Percentiles rank a stretch among this genome's conserved stretches.
Conservation (phyloP, 2,329 filamentous ascomycete species). For the Ophiostoma pallidulum region DNA sequence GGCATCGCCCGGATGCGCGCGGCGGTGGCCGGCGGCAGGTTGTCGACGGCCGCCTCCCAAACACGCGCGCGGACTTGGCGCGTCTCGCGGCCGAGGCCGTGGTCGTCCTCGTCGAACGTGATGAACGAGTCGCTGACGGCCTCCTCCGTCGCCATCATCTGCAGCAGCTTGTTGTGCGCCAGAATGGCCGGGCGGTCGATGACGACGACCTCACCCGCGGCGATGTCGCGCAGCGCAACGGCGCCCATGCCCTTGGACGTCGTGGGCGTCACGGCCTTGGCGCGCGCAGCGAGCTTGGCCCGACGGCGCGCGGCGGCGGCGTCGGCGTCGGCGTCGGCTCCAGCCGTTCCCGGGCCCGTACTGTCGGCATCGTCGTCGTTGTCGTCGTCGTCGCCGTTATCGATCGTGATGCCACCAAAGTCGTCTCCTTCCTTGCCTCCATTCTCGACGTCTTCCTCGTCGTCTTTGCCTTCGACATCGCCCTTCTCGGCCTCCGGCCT, state of each 20-base stretch:
- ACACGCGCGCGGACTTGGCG: neutral
- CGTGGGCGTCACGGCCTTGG: neutral
- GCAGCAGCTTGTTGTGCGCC: constrained; percentile 7
- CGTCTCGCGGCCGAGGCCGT: constrained; percentile 11
- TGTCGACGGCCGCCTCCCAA: constrained; percentile 8
- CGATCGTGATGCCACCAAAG: neutral
- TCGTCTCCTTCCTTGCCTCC: neutral
- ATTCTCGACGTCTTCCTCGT: neutral
- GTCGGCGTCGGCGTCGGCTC: too few relatives aligned
- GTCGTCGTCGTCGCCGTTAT: neutral
- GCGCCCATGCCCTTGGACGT: constrained; percentile 24
- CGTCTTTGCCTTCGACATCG: neutral
- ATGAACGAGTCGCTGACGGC: too few relatives aligned
- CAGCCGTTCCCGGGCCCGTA: too few relatives aligned
- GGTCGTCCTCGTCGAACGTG: constrained; percentile 6
- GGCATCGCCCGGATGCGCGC: neutral
- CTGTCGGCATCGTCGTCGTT: neutral
- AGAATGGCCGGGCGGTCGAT: constrained; percentile 25
- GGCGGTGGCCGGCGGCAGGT: neutral
- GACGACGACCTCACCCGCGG: constrained; percentile 23
- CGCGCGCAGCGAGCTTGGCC: too few relatives aligned
- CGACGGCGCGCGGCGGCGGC: neutral
- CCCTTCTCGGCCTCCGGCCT: neutral
- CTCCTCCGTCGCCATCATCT: too few relatives aligned
- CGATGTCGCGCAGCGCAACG: constrained; percentile 23